Evolutionary conservation across 345 rosid species (phyloP).

Genomic region (Acer negundo): DNA sequence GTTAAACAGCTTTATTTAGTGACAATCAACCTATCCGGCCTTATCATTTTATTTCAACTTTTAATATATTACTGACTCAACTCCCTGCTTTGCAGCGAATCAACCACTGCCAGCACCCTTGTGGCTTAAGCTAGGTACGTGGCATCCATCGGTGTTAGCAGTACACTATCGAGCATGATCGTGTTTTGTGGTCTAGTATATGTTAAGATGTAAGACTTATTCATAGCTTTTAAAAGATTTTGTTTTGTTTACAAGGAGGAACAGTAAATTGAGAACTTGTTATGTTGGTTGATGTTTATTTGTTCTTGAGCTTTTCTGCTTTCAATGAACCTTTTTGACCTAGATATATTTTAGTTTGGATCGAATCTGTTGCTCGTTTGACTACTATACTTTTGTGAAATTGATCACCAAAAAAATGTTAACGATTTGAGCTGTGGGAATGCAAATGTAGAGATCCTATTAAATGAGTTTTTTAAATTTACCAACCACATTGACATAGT

Average conservation of each 20-base stretch:
- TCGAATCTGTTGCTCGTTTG: not conserved
- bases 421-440: not conserved
- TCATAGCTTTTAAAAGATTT: constrained; percentile 9
- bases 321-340: not conserved
- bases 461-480: too few species aligned
- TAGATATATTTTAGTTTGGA: not conserved
- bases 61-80: not conserved
- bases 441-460: too few species aligned
- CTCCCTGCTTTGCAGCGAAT: constrained; percentile 48
- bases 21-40: not conserved
- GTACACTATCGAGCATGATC: constrained; percentile 14
- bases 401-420: not conserved
- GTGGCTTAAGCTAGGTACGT: constrained; percentile 46
- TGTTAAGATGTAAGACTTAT: constrained; percentile 10
- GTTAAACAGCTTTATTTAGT: not conserved
- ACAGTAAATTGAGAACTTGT: constrained; percentile 2
- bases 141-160: not conserved
- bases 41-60: not conserved
- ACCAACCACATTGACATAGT: too few species aligned
- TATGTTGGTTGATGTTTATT: not conserved
- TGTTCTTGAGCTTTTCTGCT: not conserved
- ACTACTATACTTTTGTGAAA: not conserved
- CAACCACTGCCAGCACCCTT: constrained; percentile 69
- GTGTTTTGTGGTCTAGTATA: constrained; percentile 1
- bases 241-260: not conserved